These are phyloP conservation scores for Seiridium cupressi DNA, from an alignment of 2,329 filamentous ascomycete genomes.

Conservation along the genomic window DNA sequence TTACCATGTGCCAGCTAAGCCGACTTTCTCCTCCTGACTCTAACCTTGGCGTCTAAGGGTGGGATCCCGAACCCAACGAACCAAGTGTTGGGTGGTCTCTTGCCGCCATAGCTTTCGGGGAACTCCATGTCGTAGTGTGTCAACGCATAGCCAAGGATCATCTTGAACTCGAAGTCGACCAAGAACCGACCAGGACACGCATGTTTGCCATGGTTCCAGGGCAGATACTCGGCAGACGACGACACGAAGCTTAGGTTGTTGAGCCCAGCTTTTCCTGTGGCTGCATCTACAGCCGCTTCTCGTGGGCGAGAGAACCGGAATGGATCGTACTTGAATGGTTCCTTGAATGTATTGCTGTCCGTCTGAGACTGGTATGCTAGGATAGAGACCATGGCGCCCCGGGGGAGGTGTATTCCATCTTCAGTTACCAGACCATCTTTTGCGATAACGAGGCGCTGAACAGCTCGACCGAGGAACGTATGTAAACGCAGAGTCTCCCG, in stretches of 20 bases:
- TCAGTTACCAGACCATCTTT: constrained; percentile 24
- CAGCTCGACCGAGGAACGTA: constrained; percentile 25
- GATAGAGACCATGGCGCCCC: constrained; percentile 29
- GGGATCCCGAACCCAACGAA: constrained; percentile 16
- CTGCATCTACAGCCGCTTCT: constrained; percentile 17
- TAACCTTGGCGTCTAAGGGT: constrained; percentile 15
- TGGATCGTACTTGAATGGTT: constrained; percentile 35
- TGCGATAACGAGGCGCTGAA: constrained; percentile 26
- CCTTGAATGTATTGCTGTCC: constrained; percentile 27
- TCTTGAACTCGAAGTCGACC: constrained; percentile 37
- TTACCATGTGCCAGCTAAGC: not conserved
- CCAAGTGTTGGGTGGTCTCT: constrained; percentile 17
- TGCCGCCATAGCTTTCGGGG: constrained; percentile 16
- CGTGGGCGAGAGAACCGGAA: constrained; percentile 36
- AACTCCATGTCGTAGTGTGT: constrained; percentile 33
- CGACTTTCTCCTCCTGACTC: constrained; percentile 13
- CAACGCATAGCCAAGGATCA: constrained; percentile 23
- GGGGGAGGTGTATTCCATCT: constrained; percentile 27
- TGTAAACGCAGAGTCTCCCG: constrained; percentile 39
- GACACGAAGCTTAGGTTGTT: constrained; percentile 30
- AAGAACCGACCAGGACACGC: constrained; percentile 40
- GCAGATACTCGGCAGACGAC: constrained; percentile 25
- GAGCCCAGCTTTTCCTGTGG: constrained; percentile 12
- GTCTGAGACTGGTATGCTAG: constrained; percentile 24
- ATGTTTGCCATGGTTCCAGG: constrained; percentile 37